Evolutionary conservation across 352 stramenopile species (phyloP).

Genomic region (Phytophthora europaea): DNA sequence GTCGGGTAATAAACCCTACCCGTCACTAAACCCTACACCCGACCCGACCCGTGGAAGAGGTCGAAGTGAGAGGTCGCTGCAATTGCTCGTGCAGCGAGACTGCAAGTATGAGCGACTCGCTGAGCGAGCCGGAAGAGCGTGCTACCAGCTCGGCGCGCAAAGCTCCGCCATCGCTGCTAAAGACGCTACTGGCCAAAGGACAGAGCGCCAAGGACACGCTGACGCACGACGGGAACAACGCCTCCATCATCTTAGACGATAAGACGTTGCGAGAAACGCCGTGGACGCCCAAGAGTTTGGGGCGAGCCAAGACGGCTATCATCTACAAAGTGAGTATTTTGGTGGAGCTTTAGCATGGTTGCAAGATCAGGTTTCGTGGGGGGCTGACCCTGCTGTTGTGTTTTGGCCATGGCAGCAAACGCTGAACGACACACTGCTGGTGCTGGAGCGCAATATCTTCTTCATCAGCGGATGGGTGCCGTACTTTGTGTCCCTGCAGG

Average conservation of each 20-base stretch:
- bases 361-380: neutral
- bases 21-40: neutral
- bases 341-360: neutral
- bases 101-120: conserved; percentile 31
- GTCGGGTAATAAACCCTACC: conserved; percentile 17
- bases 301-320: conserved; percentile 85
- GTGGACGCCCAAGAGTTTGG: conserved; percentile 89
- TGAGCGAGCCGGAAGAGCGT: conserved; percentile 9
- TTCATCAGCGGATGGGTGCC: conserved; percentile 84
- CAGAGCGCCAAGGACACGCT: conserved; percentile 43
- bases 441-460: conserved; percentile 87
- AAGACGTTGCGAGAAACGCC: conserved; percentile 58
- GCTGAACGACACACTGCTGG: conserved; percentile 84
- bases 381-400: neutral
- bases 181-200: conserved; percentile 46
- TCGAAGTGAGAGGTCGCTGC: conserved; percentile 19
- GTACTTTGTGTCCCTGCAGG: conserved; percentile 88
- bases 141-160: neutral
- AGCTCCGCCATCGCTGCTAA: conserved; percentile 44
- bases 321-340: conserved; percentile 77
- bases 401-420: conserved; percentile 68
- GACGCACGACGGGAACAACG: conserved; percentile 83
- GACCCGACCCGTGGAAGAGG: conserved; percentile 4
- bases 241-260: conserved; percentile 77
- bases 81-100: conserved; percentile 13